phyloP scores from a whole-genome alignment of 768 basidiomycete species.

The Boletus vermiculosoides region DNA sequence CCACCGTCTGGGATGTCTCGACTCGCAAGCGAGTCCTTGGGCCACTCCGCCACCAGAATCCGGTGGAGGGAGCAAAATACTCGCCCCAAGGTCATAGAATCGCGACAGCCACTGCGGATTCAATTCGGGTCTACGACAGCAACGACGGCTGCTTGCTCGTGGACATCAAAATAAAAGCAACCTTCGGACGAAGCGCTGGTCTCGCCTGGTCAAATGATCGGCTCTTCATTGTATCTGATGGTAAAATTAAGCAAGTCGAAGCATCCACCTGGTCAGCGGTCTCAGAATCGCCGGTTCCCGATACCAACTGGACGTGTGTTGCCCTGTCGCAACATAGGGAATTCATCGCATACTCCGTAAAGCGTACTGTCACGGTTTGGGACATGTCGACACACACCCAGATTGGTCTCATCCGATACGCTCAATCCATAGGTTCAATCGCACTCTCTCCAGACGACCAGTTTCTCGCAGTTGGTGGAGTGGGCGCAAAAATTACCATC shows the following conservation, averaged over 20 bases:
- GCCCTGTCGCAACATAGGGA: neutral
- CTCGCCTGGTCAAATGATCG: constrained; percentile 6
- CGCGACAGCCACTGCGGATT: neutral
- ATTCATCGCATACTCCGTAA: neutral
- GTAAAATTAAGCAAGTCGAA: neutral
- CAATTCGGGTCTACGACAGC: neutral
- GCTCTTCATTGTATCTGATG: neutral
- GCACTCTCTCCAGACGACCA: neutral
- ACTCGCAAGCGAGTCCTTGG: neutral
- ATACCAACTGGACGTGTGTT: neutral
- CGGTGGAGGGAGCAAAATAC: neutral
- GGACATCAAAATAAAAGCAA: too few species aligned
- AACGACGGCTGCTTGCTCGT: neutral
- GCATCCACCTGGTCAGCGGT: neutral
- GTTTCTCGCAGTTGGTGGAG: neutral
- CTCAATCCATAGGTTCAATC: neutral
- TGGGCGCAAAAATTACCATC: neutral
- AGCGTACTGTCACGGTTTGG: neutral
- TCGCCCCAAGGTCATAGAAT: neutral
- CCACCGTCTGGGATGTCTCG: neutral
- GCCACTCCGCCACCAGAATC: neutral
- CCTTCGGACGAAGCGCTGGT: neutral
- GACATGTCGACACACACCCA: neutral
- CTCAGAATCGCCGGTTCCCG: neutral
- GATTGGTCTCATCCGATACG: neutral